phyloP scores from a whole-genome alignment of 306 rosid genomes.

The Quercus ilex region DNA sequence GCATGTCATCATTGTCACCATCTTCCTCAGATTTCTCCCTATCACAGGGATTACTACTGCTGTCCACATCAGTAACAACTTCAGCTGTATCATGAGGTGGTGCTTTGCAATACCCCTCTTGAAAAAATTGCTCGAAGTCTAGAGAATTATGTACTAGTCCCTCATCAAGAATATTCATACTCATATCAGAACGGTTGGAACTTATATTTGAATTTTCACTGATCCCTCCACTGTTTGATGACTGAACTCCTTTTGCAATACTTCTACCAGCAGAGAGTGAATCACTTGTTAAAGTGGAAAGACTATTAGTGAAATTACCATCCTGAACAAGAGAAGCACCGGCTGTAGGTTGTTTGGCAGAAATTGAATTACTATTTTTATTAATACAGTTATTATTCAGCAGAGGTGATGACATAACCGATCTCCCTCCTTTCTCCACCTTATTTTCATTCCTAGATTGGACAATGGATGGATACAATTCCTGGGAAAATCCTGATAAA shows the following conservation, averaged over 20 bases:
- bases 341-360: constrained; percentile 29
- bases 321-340: constrained; percentile 32
- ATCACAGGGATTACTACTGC: constrained; percentile 60
- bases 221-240: constrained; percentile 40
- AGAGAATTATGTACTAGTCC: constrained; percentile 55
- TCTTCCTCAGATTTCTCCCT: constrained; percentile 78
- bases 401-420: constrained; percentile 34
- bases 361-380: constrained; percentile 28
- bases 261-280: constrained; percentile 42
- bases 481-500: constrained; percentile 31
- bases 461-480: constrained; percentile 30
- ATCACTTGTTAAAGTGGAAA: constrained; percentile 34
- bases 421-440: constrained; percentile 38
- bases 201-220: constrained; percentile 52
- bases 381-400: constrained; percentile 34
- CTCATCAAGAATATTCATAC: constrained; percentile 59
- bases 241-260: constrained; percentile 40
- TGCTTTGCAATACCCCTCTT: constrained; percentile 79
- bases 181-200: constrained; percentile 54
- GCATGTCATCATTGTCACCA: constrained; percentile 71
- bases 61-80: constrained; percentile 58
- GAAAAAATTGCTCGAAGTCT: constrained; percentile 66
- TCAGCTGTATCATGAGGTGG: constrained; percentile 49
- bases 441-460: constrained; percentile 34
- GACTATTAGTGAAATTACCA: constrained; percentile 23